A percentile compares a stretch with the other conserved stretches of the same genome.
Conservation (phyloP, 805 yeast species). For the Yamadazyma akitaensis region DNA sequence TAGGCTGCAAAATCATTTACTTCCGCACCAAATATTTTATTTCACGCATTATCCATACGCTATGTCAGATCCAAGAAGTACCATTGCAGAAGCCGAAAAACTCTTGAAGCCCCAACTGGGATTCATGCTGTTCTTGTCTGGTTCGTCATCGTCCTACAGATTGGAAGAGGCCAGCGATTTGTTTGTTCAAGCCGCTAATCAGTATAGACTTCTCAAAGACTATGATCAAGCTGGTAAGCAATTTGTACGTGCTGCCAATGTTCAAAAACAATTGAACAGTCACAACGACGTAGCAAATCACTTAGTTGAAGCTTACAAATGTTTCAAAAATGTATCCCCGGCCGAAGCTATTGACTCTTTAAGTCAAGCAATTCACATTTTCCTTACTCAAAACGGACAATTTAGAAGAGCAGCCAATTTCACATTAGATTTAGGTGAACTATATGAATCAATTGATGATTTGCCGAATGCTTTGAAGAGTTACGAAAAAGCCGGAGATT, state of each 20-base stretch:
- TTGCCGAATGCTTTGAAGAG: conserved; percentile 64
- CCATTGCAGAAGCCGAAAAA: conserved; percentile 44
- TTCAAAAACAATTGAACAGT: conserved; percentile 68
- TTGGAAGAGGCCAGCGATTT: conserved; percentile 91
- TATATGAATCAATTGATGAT: conserved; percentile 75
- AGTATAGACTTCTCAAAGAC: conserved; percentile 74
- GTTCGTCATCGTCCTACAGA: conserved; percentile 58
- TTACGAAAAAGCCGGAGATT: conserved; percentile 93
- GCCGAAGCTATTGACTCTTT: conserved; percentile 74
- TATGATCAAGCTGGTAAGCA: conserved; percentile 73
- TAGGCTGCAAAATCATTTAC: too few relatives aligned
- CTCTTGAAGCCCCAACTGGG: conserved; percentile 62
- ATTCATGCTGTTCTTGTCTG: conserved; percentile 59
- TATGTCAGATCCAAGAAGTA: conserved; percentile 45
- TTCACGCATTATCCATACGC: background rate
- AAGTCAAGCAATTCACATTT: conserved; percentile 73
- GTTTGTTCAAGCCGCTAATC: conserved; percentile 90
- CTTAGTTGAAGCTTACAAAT: conserved; percentile 85
- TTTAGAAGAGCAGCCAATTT: conserved; percentile 95
- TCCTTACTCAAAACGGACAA: conserved; percentile 82
- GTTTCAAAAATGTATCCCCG: conserved; percentile 72
- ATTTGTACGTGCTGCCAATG: conserved; percentile 81
- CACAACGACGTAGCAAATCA: conserved; percentile 92
- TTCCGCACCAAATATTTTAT: background rate
- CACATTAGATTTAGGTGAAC: conserved; percentile 83